Percentiles rank a stretch among this genome's conserved stretches.
phyloP scores from a whole-genome alignment of 108 stramenopile species.

The Discostella stelligeroides region DNA sequence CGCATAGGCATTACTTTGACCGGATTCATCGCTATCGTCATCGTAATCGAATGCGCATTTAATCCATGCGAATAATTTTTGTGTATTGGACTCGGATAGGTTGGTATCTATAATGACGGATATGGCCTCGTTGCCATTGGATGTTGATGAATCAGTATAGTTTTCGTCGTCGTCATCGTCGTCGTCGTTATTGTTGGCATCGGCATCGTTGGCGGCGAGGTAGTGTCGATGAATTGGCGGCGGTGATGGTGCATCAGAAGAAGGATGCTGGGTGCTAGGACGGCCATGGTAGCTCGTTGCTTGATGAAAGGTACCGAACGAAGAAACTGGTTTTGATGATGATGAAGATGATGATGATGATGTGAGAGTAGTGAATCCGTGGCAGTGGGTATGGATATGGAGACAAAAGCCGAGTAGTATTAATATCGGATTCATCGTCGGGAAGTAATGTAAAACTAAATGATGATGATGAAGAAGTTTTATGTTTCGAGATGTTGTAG shows the following conservation, averaged over 20 bases:
- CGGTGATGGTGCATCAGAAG: background rate
- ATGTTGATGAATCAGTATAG: background rate
- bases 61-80: constrained; percentile 70
- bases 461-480: too few species aligned
- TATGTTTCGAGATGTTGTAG: too few species aligned
- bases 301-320: background rate
- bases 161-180: constrained; percentile 16
- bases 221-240: too few species aligned
- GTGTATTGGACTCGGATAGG: constrained; percentile 55
- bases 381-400: background rate
- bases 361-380: too few species aligned
- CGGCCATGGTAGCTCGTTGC: background rate
- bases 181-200: constrained; percentile 1
- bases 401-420: constrained; percentile 4
- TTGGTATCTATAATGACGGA: constrained; percentile 42
- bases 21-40: constrained; percentile 35
- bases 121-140: constrained; percentile 9
- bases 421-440: background rate
- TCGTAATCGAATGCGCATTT: constrained; percentile 63
- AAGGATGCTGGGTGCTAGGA: constrained; percentile 6
- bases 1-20: constrained; percentile 24
- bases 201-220: background rate
- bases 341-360: too few species aligned
- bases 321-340: too few species aligned
- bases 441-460: too few species aligned